Evolutionary conservation across 768 basidiomycete genomes (phyloP), one percentile per base, ranked within the genome.

Genomic region (Amyloporia xantha): DNA sequence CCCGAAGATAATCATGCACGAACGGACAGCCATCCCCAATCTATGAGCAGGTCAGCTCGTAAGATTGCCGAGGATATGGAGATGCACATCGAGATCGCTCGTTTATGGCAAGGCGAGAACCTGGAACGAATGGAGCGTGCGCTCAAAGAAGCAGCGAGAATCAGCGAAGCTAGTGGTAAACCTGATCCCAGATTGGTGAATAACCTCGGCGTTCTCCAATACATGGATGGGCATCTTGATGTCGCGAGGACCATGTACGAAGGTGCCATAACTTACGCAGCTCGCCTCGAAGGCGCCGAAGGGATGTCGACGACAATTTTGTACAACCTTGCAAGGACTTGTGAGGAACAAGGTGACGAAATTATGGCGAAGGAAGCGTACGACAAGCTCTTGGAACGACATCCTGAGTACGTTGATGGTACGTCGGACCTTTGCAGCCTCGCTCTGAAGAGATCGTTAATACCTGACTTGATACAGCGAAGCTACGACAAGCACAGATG

Each of bases 401-500:
- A 98, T 72, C 91, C 94, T 1, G 96, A 98, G 68, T 97, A 95
- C 62, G 79, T 93, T 20, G 95, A 97, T 62, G 95, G 94, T 95
- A 56, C 41, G 86, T 71, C 27, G 30, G 6, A 23, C 11, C 3
- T 21, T 4, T n/a, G n/a, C 1, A 0, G 12, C 3, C 4, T 45
- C 17, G 12, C 12, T 23, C 3, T 11, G 5, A 25, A n/a, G 20
- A 15, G 5, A 11, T 21, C 11, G 24, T 24, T 21, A 5, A 46
- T 27, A 47, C 19, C 26, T 42, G 15, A 25, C 9, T 3, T 1
- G 17, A 38, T 44, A 37, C 58, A 98, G 95, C 94, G 55, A 98
- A 98, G 72, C 80, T 95, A 38, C 85, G 95, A 21, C 86, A 90
- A 54, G 90, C 94, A 0, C 79, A 86, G 15, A 84, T 97, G 77